Evolutionary conservation across 805 yeast species (phyloP), one percentile per base, ranked within the genome.

Genomic region (Ogataea saltuana): DNA sequence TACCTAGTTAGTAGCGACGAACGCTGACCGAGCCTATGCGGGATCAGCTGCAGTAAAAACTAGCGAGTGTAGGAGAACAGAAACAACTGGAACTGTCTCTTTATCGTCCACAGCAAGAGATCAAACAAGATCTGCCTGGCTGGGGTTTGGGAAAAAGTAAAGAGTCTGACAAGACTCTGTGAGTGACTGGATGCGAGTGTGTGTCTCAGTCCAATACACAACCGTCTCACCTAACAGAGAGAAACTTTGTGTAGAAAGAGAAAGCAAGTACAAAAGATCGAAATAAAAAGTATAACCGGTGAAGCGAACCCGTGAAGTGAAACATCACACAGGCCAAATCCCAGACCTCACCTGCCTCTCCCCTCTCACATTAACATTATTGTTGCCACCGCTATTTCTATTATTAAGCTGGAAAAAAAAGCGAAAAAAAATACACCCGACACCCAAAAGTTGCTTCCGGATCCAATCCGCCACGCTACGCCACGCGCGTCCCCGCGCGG

Each of bases 131-230:
- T n/a, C n/a, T n/a, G n/a, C n/a, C n/a, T n/a, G n/a, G n/a, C n/a
- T n/a, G n/a, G n/a, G n/a, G n/a, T n/a, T n/a, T n/a, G n/a, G n/a
- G n/a, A n/a, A n/a, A n/a, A n/a, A n/a, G n/a, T n/a, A n/a, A n/a
- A n/a, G n/a, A n/a, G n/a, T n/a, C n/a, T n/a, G n/a, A n/a, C n/a
- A n/a, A 20, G 13, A 33, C 36, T 21, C 25, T 33, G 19, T 7
- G 23, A 33, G 36, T 23, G 36, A 33, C 36, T 33, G 36, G 36
- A 33, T 34, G 38, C 21, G 38, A 34, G 29, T 34, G 38, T 19
- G 35, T 34, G 29, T 25, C 38, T 34, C 38, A 34, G 22, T 34
- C 38, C 29, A 34, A 34, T 34, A 34, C 38, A 34, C 38, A 34
- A 34, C 29, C 38, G 38, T 34, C 38, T 34, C 38, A 34, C 38